Evolutionary conservation across 2,329 filamentous ascomycete species (phyloP), one percentile per base, ranked within the genome.

Genomic region (Monosporascus ibericus): DNA sequence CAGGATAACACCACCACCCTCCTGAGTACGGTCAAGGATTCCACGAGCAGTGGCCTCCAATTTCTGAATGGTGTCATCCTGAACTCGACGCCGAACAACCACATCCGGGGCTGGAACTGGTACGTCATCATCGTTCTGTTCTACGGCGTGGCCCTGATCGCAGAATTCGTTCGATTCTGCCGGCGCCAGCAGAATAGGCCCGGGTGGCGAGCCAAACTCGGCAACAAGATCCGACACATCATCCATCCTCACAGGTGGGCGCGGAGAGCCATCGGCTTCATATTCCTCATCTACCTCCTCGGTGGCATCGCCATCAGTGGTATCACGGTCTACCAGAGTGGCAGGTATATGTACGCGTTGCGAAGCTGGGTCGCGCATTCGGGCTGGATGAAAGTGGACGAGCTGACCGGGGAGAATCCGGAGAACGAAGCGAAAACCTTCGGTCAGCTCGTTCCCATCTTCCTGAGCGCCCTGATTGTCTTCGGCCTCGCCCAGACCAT

Each of bases 401-500:
- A 55, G n/a, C 9, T 14, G 11, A 34, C 30, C 11, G 51, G 54
- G 18, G 15, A 47, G 37, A 68, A 63, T 51, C 58, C 62, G 1
- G 68, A 71, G 51, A 62, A 68, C 40, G 67, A 70, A 46, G 57
- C 62, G 0, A 62, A 62, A 14, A 65, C 60, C 11, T 71, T 70
- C 34, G 68, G 68, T 2, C 68, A 71, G 56, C 60, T 69, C 9
- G 65, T 70, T 9, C 68, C 68, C 37, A 66, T 70, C n/a, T 59
- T 66, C 14, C 59, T 65, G 15, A 66, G 58, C 4, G 56, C 51
- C n/a, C 38, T 67, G 54, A 62, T 65, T 22, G 8, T 70, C 3
- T 70, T 70, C 39, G 64, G 61, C 37, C 63, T 68, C 27, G 27
- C 58, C 25, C 65, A 68, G 49, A 60, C 62, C 22, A 20, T 69